Percentiles rank a stretch among this genome's conserved stretches.
These are phyloP conservation scores for Colletotrichum truncatum DNA, from an alignment of 2,329 filamentous ascomycete species.

Conservation along the genomic window DNA sequence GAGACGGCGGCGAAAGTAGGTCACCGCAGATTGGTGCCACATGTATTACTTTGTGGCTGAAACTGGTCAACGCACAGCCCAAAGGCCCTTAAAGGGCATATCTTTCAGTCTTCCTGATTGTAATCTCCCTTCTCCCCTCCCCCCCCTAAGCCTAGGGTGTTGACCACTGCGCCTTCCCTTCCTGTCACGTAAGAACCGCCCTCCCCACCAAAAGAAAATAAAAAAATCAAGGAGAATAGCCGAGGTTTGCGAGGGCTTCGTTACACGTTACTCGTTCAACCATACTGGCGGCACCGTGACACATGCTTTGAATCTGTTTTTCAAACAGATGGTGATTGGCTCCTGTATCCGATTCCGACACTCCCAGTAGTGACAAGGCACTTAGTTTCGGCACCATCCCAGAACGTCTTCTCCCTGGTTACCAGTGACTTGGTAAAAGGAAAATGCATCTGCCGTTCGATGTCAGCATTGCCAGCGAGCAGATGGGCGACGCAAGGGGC, in stretches of 20 bases:
- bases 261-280: not conserved
- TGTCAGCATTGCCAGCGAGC: not conserved
- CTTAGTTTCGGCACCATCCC: not conserved
- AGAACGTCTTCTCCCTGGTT: slow-evolving; percentile 3
- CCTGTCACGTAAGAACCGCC: not conserved
- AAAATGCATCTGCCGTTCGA: not conserved
- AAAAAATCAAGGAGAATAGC: not conserved
- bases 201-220: no score
- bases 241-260: not conserved
- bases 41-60: slow-evolving; percentile 13
- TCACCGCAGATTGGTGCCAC: not conserved
- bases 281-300: not conserved
- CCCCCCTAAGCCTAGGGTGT: not conserved
- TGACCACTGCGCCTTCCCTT: not conserved
- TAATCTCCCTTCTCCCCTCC: not conserved
- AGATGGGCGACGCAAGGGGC: not conserved
- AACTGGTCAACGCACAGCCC: not conserved
- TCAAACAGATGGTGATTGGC: not conserved
- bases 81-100: not conserved
- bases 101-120: slow-evolving; percentile 7
- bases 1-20: not conserved
- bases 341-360: not conserved
- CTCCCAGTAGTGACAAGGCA: not conserved
- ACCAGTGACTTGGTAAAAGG: slow-evolving; percentile 10
- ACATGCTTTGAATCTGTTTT: not conserved